Conservation (phyloP, 2,329 filamentous ascomycete species). For the Neodidymelliopsis sp. region DNA sequence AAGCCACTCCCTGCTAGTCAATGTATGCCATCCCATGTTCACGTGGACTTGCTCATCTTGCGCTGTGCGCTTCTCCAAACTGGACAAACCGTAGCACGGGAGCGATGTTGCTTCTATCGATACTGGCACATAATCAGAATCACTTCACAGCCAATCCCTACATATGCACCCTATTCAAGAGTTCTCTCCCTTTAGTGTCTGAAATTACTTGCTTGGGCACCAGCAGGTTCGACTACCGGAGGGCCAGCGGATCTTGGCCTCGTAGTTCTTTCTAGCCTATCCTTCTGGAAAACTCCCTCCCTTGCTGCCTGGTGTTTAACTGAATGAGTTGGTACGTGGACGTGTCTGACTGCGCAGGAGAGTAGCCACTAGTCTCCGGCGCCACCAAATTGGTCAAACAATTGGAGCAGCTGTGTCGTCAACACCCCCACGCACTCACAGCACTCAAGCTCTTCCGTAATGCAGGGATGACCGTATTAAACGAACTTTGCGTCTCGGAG, state of each 20-base stretch:
- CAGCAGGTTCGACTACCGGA: no score
- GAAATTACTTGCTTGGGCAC: no score
- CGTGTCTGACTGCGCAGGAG: slow-evolving; percentile 1
- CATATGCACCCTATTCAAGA: not conserved
- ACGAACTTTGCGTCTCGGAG: not conserved
- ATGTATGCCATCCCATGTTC: not conserved
- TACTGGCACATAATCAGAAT: no score
- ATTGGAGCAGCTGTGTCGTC: not conserved
- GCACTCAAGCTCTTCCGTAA: not conserved
- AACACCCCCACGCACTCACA: not conserved
- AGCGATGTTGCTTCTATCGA: no score
- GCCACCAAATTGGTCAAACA: not conserved
- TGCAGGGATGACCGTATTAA: slow-evolving; percentile 9
- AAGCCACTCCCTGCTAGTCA: not conserved
- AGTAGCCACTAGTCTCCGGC: not conserved
- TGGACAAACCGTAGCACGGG: no score
- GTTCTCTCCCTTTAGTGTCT: no score
- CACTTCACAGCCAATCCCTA: no score
- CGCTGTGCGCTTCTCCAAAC: no score
- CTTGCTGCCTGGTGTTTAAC: slow-evolving; percentile 9
- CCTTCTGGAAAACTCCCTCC: slow-evolving; percentile 8
- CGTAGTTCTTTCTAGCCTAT: slow-evolving; percentile 30
- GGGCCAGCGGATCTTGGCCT: slow-evolving; percentile 32
- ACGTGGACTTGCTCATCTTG: not conserved
- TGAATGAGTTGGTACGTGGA: slow-evolving; percentile 3